These are phyloP conservation scores for Volvox reticuliferus DNA, from an alignment of 139 green algal species.

Conservation along the genomic window DNA sequence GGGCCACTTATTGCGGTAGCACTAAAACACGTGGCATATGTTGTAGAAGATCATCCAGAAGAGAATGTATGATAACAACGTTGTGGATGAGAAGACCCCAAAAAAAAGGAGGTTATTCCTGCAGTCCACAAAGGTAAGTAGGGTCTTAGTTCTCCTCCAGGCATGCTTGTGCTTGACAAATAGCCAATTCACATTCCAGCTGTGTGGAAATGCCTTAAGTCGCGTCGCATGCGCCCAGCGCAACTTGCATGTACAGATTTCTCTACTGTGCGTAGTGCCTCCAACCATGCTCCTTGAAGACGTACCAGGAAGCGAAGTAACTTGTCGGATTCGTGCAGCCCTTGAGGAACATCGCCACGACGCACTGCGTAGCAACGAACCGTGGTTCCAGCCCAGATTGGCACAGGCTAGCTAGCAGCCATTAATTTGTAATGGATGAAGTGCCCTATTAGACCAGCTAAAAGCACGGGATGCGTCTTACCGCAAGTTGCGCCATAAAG, in stretches of 20 bases:
- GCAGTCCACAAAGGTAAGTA: neutral
- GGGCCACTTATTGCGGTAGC: neutral
- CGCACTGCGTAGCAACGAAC: slow-evolving; percentile 53
- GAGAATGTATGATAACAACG: slow-evolving; percentile 71
- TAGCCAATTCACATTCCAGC: no score
- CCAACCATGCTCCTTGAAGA: neutral
- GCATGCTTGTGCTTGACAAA: no score
- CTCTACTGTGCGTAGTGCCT: no score
- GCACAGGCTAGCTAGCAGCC: no score
- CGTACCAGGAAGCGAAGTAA: slow-evolving; percentile 52
- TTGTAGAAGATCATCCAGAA: slow-evolving; percentile 77
- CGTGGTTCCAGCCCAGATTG: neutral
- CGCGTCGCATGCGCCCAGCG: no score
- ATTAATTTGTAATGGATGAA: no score
- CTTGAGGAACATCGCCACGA: slow-evolving; percentile 59
- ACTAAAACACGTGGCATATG: slow-evolving; percentile 68
- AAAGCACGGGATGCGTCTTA: slow-evolving; percentile 27
- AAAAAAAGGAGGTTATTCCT: slow-evolving; percentile 63
- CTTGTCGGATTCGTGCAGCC: slow-evolving; percentile 47
- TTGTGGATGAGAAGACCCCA: slow-evolving; percentile 63
- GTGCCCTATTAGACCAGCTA: no score
- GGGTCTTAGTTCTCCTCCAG: no score
- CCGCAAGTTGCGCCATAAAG: slow-evolving; percentile 61
- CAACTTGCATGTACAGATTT: no score
- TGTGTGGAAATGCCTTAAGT: no score